Base-by-base conservation (phyloP, 306 rosid genomes). In the Quercus rubra region DNA sequence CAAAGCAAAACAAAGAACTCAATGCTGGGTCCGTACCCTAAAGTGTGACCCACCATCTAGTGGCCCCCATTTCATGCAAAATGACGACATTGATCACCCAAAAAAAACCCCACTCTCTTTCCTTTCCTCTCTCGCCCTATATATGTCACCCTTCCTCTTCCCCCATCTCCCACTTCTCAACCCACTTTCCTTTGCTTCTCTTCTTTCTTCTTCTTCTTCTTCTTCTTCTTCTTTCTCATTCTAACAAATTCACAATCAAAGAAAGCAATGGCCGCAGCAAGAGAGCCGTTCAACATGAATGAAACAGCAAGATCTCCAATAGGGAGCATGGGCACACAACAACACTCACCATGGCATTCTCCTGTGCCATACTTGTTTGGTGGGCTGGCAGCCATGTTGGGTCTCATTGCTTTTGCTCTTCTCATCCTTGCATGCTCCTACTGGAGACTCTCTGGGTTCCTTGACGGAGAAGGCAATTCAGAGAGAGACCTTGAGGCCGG, bases 331-430 rank as follows among this genome's bases (percentile, higher is more conserved):
- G 57, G 77, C 13, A 11, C 81, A 20, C 79, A 52, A 14, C 83
- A 83, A 1, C 91, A 88, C 82, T 93, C 98, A 1, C 90, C 98
- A 7, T 96, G 98, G 97, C 98, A 96, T 93, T 96, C 99, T 4
- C 99, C 99, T 57, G 93, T 96, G 20, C 98, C 99, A 0, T 96
- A 93, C 82, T 83, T 96, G 55, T 96, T 96, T 74, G 99, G 99
- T 0, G 99, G 98, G 8, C 79, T 96, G 52, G 99, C 99, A 0
- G 98, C 98, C 74, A 91, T 93, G 97, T 52, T 96, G 77, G 97
- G 98, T n/a, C 91, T 96, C 23, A 96, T 96, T 33, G 99, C 99
- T 61, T 96, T 96, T 31, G 97, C 99, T 9, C 97, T 96, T 17
- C 85, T 96, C 66, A 93, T 96, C 69, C 91, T 96, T 3, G 98